phyloP scores from a whole-genome alignment of 2,329 filamentous ascomycete species.

The Paraphoma chrysanthemicola region DNA sequence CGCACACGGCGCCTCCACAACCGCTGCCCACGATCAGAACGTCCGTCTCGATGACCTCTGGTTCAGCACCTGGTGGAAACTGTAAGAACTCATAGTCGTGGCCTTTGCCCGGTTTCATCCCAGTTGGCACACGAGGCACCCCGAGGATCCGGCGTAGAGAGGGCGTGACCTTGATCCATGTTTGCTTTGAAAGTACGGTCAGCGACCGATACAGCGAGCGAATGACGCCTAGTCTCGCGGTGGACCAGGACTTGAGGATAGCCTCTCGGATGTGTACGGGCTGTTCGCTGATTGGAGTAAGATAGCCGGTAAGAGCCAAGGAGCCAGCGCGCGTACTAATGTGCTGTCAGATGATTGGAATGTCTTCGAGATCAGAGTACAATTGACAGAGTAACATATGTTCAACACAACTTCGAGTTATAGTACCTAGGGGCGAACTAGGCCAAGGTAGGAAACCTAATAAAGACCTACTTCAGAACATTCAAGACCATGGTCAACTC shows the following conservation, averaged over 20 bases:
- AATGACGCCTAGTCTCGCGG: conserved; percentile 62
- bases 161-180: conserved; percentile 63
- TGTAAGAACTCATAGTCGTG: conserved; percentile 70
- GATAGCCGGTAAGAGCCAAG: conserved; percentile 71
- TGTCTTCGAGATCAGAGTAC: neutral
- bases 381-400: too few relatives aligned
- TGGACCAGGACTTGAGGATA: conserved; percentile 69
- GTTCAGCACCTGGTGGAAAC: conserved; percentile 59
- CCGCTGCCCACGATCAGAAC: conserved; percentile 87
- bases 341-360: neutral
- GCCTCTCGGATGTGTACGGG: conserved; percentile 66
- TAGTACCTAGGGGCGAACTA: too few relatives aligned
- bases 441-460: neutral
- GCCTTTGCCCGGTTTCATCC: conserved; percentile 60
- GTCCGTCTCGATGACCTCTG: conserved; percentile 75
- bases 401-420: too few relatives aligned
- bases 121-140: conserved; percentile 63
- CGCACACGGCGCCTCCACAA: conserved; percentile 81
- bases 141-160: conserved; percentile 63
- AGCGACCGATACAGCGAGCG: conserved; percentile 65
- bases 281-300: conserved; percentile 67
- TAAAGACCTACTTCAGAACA: conserved; percentile 57
- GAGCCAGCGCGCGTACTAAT: conserved; percentile 68
- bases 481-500: conserved; percentile 61
- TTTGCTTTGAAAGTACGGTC: conserved; percentile 61